phyloP scores from a whole-genome alignment of 768 basidiomycete species.

The Lyophyllum semitale region DNA sequence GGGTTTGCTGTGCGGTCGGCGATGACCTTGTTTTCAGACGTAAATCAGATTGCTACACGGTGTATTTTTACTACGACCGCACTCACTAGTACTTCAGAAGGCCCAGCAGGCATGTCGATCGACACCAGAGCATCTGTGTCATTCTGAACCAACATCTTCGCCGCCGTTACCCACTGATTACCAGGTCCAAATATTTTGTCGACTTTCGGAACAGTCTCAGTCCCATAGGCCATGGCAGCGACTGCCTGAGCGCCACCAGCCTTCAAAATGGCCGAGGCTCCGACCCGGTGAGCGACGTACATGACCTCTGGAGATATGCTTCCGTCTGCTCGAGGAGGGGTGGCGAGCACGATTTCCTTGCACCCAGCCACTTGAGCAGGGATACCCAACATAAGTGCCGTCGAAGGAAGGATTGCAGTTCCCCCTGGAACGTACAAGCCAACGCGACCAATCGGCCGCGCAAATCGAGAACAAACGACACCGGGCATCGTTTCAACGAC shows the following conservation, averaged over 20 bases:
- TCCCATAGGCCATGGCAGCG: conserved; percentile 96
- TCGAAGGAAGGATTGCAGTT: conserved; percentile 93
- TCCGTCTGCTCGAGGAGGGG: conserved; percentile 93
- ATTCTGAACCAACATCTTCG: conserved; percentile 99
- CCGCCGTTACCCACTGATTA: conserved; percentile 99
- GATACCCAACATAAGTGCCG: conserved; percentile 96
- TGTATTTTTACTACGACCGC: background rate
- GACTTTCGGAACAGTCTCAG: conserved; percentile 92
- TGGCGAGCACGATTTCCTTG: conserved; percentile 88
- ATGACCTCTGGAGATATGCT: conserved; percentile 95
- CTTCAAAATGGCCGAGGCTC: conserved; percentile 87
- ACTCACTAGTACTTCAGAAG: conserved; percentile 94
- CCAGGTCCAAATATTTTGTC: conserved; percentile 99
- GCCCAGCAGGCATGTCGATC: conserved; percentile 99
- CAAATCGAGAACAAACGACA: conserved; percentile 93
- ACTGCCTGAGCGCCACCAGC: conserved; percentile 97
- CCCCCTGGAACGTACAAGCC: conserved; percentile 98
- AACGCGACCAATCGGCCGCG: conserved; percentile 92
- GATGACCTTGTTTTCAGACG: conserved; percentile 65
- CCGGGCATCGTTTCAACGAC: conserved; percentile 97
- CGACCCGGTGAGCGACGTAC: conserved; percentile 91
- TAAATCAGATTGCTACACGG: background rate
- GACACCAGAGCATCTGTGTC: conserved; percentile 95
- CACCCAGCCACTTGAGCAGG: conserved; percentile 98
- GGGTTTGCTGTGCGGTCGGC: conserved; percentile 87